phyloP scores from a whole-genome alignment of 2,329 filamentous ascomycete species.

The Stachybotrys chlorohalonatus region DNA sequence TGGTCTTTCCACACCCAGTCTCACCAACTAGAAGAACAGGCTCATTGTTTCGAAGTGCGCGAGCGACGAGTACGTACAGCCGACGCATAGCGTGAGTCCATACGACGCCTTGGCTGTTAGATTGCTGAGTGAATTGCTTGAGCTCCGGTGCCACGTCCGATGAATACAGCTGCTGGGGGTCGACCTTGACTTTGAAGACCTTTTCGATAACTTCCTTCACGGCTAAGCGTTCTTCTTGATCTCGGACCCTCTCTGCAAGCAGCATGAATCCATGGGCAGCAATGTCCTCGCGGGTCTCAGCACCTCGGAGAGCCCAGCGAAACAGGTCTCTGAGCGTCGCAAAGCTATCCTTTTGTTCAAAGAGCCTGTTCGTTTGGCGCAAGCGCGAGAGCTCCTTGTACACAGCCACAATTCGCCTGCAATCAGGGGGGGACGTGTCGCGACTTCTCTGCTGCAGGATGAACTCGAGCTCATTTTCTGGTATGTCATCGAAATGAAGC shows the following conservation, averaged over 20 bases:
- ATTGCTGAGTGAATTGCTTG: constrained; percentile 32
- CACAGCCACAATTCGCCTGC: constrained; percentile 80
- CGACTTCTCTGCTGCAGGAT: constrained; percentile 85
- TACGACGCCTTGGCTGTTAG: constrained; percentile 60
- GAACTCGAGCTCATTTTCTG: constrained; percentile 83
- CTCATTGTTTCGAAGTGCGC: constrained; percentile 82
- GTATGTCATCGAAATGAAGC: constrained; percentile 96
- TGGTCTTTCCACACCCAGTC: constrained; percentile 96
- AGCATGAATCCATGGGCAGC: constrained; percentile 94
- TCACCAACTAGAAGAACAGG: constrained; percentile 92
- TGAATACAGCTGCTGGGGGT: constrained; percentile 66
- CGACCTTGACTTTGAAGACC: constrained; percentile 78
- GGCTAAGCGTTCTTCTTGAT: constrained; percentile 72
- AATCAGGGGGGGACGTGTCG: constrained; percentile 83
- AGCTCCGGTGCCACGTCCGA: constrained; percentile 47
- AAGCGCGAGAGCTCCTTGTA: constrained; percentile 88
- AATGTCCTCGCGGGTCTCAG: constrained; percentile 79
- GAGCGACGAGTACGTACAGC: constrained; percentile 79
- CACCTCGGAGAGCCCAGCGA: constrained; percentile 80
- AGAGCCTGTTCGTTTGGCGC: constrained; percentile 81
- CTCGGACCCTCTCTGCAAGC: constrained; percentile 87
- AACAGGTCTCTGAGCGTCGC: constrained; percentile 94
- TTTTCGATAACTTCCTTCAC: constrained; percentile 85
- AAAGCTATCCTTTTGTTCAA: constrained; percentile 96
- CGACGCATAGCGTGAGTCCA: constrained; percentile 95